These are phyloP conservation scores for Magnaporthiopsis rhizophila DNA, from an alignment of 2,329 filamentous ascomycete genomes.

Conservation along the genomic window DNA sequence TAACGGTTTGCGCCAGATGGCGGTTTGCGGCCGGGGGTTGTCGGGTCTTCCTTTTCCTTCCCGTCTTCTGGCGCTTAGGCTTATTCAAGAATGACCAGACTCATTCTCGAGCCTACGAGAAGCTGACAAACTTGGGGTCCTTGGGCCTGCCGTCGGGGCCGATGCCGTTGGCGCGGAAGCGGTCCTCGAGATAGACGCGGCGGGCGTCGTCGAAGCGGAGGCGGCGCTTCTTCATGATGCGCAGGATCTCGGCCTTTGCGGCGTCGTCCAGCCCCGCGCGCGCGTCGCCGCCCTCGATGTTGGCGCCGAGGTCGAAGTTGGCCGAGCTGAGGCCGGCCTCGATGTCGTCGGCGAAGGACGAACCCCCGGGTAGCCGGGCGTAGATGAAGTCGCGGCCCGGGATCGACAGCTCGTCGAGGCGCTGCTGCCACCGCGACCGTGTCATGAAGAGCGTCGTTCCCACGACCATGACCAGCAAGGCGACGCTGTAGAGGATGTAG, in stretches of 20 bases:
- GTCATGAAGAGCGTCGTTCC: constrained; percentile 76
- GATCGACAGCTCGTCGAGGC: constrained; percentile 43
- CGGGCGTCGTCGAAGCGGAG: constrained; percentile 89
- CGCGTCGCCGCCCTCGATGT: constrained; percentile 70
- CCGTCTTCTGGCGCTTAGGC: too few species aligned
- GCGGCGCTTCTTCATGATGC: constrained; percentile 80
- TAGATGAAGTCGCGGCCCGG: constrained; percentile 59
- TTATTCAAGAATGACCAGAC: too few species aligned
- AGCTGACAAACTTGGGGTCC: constrained; percentile 94
- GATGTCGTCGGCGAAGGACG: constrained; percentile 75
- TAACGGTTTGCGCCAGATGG: too few species aligned
- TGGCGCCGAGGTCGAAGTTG: constrained; percentile 75
- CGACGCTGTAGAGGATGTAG: constrained; percentile 73
- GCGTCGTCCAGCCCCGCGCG: constrained; percentile 73
- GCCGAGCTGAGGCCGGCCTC: constrained; percentile 69
- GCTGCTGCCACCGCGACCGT: constrained; percentile 66
- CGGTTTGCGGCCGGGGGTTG: too few species aligned
- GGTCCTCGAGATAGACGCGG: constrained; percentile 74
- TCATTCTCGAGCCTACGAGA: constrained; percentile 45
- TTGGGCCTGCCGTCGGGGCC: constrained; percentile 77
- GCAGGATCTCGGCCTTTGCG: constrained; percentile 74
- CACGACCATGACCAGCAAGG: constrained; percentile 61
- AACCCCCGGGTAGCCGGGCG: constrained; percentile 58
- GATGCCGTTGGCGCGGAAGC: constrained; percentile 83
- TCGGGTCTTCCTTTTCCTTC: too few species aligned